These are phyloP conservation scores for Elsinoe perseae DNA, from an alignment of 2,329 filamentous ascomycete species.

Conservation along the genomic window DNA sequence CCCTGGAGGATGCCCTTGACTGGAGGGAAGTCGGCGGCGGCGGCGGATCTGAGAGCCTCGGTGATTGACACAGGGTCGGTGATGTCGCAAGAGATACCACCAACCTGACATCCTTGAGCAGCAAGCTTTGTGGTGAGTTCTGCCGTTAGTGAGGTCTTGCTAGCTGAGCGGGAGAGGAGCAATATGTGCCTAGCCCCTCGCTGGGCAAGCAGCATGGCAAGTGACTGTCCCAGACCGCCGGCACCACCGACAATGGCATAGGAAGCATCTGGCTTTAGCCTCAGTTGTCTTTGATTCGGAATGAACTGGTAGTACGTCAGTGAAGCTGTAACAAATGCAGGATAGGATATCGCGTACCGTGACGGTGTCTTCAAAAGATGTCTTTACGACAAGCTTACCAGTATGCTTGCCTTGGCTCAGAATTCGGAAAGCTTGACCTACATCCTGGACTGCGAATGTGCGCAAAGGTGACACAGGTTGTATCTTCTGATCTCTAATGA, in stretches of 20 bases:
- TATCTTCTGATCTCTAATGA: no score
- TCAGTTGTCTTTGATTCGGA: not conserved
- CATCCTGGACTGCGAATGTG: no score
- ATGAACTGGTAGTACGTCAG: not conserved
- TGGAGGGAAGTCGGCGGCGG: not conserved
- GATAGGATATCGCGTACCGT: no score
- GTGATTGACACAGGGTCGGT: not conserved
- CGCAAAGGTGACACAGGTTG: no score
- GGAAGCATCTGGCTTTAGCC: not conserved
- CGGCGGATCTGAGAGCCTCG: not conserved
- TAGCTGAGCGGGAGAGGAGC: not conserved
- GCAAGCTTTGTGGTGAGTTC: not conserved
- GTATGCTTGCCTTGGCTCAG: not conserved
- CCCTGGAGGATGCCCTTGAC: not conserved
- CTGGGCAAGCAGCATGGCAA: not conserved
- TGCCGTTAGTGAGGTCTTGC: not conserved
- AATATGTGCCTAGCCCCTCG: not conserved
- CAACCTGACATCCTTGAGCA: not conserved
- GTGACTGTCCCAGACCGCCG: not conserved
- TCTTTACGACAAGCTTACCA: not conserved
- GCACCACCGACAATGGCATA: not conserved
- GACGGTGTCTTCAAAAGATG: no score
- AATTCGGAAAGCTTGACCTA: not conserved
- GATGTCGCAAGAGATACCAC: not conserved
- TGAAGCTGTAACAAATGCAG: not conserved